Evolutionary conservation across 169 alveolate genomes (phyloP), one percentile per base, ranked within the genome.

Genomic region (Theileria equi): DNA sequence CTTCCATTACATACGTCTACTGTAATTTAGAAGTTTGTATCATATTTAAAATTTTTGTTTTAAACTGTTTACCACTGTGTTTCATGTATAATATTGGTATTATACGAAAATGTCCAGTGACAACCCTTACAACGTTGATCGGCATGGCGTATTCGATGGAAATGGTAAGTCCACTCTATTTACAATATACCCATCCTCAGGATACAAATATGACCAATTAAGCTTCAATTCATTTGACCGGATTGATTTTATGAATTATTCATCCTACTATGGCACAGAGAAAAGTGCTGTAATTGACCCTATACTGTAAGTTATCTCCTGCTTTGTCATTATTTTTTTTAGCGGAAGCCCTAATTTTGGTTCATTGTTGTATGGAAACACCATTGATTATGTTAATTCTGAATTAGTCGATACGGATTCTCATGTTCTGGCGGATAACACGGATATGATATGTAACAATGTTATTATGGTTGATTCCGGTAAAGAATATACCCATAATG

Each of bases 21-120:
- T 23, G n/a, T n/a, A n/a, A n/a, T n/a, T n/a, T n/a, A n/a, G n/a
- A n/a, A n/a, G n/a, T n/a, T n/a, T n/a, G n/a, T n/a, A n/a, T n/a
- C n/a, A n/a, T n/a, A n/a, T n/a, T n/a, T n/a, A n/a, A n/a, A n/a
- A n/a, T n/a, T n/a, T n/a, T n/a, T n/a, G n/a, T n/a, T n/a, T n/a
- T n/a, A n/a, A n/a, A n/a, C n/a, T n/a, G n/a, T n/a, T n/a, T n/a
- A n/a, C n/a, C n/a, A n/a, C n/a, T n/a, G n/a, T n/a, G n/a, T n/a
- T n/a, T n/a, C n/a, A n/a, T n/a, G n/a, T n/a, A n/a, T n/a, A n/a
- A n/a, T n/a, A n/a, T n/a, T n/a, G n/a, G n/a, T n/a, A n/a, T n/a
- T n/a, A 4, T 2, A 23, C 10, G 34, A 43, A 59, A 43, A 59
- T 40, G 58, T 40, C 66, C 25, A 43, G 50, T 13, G 69, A 53